Evolutionary conservation across 2,329 filamentous ascomycete genomes (phyloP), one percentile per base, ranked within the genome.

Genomic region (Cytospora leucostoma): DNA sequence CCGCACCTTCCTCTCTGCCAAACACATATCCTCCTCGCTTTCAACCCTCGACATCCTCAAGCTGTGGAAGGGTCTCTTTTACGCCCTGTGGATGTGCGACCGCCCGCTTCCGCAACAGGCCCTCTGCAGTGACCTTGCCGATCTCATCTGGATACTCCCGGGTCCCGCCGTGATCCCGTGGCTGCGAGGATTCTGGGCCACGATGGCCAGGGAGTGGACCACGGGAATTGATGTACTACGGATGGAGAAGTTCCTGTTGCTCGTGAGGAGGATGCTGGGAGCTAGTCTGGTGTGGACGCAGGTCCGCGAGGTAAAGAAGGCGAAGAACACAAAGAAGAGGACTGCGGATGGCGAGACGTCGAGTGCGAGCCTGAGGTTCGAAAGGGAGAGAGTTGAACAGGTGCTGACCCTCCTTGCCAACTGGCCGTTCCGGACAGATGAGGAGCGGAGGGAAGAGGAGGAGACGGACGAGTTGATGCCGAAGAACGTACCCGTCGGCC

Each of bases 31-130:
- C 70, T 80, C 75, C 61, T 74, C 82, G 60, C 85, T 97, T 66
- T 79, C 85, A 19, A 79, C 85, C 49, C 75, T 90, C 68, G 93
- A 97, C 68, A 81, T 92, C 56, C 81, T 94, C 65, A 97, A 97
- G 79, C 84, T 98, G 68, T 97, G 93, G 92, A 96, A 96, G 74
- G 94, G 93, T 6, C 85, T 98, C 21, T 97, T 95, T 81, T 97
- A 93, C 82, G 89, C 89, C 72, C 86, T 95, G 71, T 97, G 92
- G 89, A 95, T 97, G 88, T 92, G 89, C 75, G 93, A 97, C 81
- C 91, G 93, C 55, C 89, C 93, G 12, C 79, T 88, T n/a, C 88
- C 91, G 3, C 94, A 97, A 80, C 93, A 97, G 80, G 85, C 85
- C 51, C 89, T 98, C 53, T 90, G 91, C 69, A 79, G 82, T 68